Evolutionary conservation across 2,329 filamentous ascomycete species (phyloP).

Genomic region (Epicoccum nigrum): DNA sequence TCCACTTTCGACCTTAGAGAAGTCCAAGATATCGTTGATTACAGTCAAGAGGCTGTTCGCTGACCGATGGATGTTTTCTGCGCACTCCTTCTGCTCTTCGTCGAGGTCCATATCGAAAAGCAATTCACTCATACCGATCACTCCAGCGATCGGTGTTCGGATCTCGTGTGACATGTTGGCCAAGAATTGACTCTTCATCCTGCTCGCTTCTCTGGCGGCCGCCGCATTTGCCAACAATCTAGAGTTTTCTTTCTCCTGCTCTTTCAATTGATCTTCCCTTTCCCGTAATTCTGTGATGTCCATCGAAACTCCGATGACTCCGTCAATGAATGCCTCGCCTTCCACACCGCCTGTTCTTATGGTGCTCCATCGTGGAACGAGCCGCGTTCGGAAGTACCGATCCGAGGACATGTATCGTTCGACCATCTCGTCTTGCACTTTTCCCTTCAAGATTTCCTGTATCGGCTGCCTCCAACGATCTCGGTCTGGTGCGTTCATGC

Average conservation of each 20-base stretch:
- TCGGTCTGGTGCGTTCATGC: slow-evolving; percentile 35
- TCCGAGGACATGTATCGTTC: slow-evolving; percentile 66
- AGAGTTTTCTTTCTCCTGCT: slow-evolving; percentile 71
- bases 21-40: slow-evolving; percentile 90
- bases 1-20: slow-evolving; percentile 84
- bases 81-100: slow-evolving; percentile 74
- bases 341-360: slow-evolving; percentile 60
- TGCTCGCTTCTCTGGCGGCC: slow-evolving; percentile 79
- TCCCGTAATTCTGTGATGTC: slow-evolving; percentile 76
- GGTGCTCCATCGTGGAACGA: slow-evolving; percentile 69
- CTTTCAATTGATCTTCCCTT: slow-evolving; percentile 66
- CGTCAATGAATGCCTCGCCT: slow-evolving; percentile 64
- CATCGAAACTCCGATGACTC: slow-evolving; percentile 79
- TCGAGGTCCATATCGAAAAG: slow-evolving; percentile 71
- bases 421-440: slow-evolving; percentile 64
- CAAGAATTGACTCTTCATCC: slow-evolving; percentile 79
- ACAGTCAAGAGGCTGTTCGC: slow-evolving; percentile 83
- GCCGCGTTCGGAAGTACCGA: slow-evolving; percentile 73
- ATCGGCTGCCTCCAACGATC: slow-evolving; percentile 62
- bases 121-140: slow-evolving; percentile 80
- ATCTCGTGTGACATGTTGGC: slow-evolving; percentile 86
- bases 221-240: slow-evolving; percentile 75
- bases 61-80: slow-evolving; percentile 78
- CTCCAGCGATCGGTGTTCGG: slow-evolving; percentile 77
- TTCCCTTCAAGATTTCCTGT: slow-evolving; percentile 68